A percentile compares a stretch with the other conserved stretches of the same genome.
Conservation (phyloP, 2,329 filamentous ascomycete genomes). For the Paecilomyces fulvus region DNA sequence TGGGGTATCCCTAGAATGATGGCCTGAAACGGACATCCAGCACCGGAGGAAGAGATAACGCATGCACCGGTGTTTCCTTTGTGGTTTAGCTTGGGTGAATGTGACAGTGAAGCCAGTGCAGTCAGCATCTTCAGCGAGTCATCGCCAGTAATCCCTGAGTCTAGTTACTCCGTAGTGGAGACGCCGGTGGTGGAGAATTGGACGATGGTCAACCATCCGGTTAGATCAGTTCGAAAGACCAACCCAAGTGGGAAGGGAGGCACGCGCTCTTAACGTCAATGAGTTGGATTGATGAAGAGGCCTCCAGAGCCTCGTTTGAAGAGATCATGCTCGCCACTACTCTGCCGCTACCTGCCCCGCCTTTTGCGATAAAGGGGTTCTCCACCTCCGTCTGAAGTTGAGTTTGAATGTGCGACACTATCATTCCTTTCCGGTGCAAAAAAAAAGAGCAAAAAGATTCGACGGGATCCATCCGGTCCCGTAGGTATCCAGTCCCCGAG, state of each 20-base stretch:
- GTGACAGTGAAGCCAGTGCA: background rate
- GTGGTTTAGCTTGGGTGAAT: background rate
- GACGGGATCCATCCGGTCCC: background rate
- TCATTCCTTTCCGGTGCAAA: background rate
- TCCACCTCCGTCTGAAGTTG: background rate
- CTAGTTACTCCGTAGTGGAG: too few relatives aligned
- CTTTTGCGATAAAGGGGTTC: background rate
- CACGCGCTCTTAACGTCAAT: background rate
- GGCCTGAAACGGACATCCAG: background rate
- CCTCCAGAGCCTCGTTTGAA: background rate
- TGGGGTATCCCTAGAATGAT: background rate
- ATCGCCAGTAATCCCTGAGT: background rate
- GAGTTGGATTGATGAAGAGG: background rate
- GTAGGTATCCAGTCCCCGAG: background rate
- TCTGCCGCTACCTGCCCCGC: background rate
- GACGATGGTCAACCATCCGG: background rate
- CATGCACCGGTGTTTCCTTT: background rate
- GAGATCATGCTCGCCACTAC: background rate
- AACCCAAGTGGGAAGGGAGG: background rate
- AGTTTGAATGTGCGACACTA: background rate
- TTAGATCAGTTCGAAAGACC: background rate
- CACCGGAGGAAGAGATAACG: background rate
- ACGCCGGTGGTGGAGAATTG: background rate
- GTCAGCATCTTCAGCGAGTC: background rate
- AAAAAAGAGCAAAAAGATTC: background rate